Evolutionary conservation across 306 rosid species (phyloP).

Genomic region (Alnus rubra): DNA sequence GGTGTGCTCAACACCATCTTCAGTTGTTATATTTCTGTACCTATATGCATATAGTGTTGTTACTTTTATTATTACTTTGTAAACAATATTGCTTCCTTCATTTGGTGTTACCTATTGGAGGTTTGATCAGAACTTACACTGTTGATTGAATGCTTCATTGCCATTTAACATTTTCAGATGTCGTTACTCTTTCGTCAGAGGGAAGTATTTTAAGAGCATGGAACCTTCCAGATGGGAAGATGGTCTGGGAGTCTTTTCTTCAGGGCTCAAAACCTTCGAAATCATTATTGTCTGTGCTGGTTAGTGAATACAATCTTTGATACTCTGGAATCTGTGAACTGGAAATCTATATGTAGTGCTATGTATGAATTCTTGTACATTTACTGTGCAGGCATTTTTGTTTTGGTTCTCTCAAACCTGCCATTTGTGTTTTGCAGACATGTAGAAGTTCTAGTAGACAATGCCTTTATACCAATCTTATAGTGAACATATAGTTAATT

Average conservation of each 20-base stretch:
- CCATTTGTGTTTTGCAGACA: slow-evolving; percentile 23
- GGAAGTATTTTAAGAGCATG: slow-evolving; percentile 90
- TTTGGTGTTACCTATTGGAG: not conserved
- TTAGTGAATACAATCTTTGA: slow-evolving; percentile 41
- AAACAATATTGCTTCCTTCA: slow-evolving; percentile 9
- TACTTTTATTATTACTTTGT: slow-evolving; percentile 17
- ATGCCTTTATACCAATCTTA: slow-evolving; percentile 8
- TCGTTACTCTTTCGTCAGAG: slow-evolving; percentile 80
- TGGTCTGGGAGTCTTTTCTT: slow-evolving; percentile 91
- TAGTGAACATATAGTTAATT: slow-evolving; percentile 24
- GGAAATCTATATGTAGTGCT: slow-evolving; percentile 8
- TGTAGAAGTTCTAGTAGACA: slow-evolving; percentile 27
- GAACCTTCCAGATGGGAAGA: slow-evolving; percentile 98
- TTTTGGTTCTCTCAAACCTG: slow-evolving; percentile 17
- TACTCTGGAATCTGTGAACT: slow-evolving; percentile 10
- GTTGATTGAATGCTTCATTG: slow-evolving; percentile 10
- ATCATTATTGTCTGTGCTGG: slow-evolving; percentile 64
- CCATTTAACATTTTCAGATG: slow-evolving; percentile 60
- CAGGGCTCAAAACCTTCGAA: slow-evolving; percentile 65
- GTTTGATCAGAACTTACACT: slow-evolving; percentile 9
- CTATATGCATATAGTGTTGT: not conserved
- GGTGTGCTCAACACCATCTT: not conserved
- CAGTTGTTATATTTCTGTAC: not conserved
- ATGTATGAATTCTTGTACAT: slow-evolving; percentile 10
- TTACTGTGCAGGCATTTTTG: not conserved